Evolutionary conservation across 257 asterid species (phyloP), one percentile per base, ranked within the genome.

Genomic region (Cruciata laevipes): DNA sequence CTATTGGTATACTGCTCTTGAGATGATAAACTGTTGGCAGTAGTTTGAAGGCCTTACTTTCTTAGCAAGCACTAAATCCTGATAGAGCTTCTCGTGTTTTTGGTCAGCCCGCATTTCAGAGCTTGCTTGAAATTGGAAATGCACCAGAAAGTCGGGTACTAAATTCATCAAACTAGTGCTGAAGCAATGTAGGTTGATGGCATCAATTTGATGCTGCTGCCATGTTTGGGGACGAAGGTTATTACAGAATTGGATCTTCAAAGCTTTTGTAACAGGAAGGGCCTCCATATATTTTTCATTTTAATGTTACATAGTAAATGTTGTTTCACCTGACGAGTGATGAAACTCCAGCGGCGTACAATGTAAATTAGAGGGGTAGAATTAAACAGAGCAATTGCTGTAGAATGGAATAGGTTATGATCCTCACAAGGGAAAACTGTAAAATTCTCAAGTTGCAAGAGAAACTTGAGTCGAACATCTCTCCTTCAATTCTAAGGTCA

Each of bases 61-160:
- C 7, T 61, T 32, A 53, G 23, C 24, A 21, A 44, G 16, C 52
- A 21, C 31, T 65, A 37, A 20, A 37, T 6, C 47, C 27, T 33
- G 64, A 62, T 67, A 20, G 11, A 47, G 18, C 55, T 17, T 14
- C 60, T 61, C 14, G 31, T 64, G 65, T 69, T 38, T 66, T 63
- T 75, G 75, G 61, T 85, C 89, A 88, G 97, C 82, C 80, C 21
- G 66, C 71, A 23, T 68, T 79, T n/a, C 68, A 72, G 76, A 78
- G 79, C 73, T 71, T 79, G 56, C 88, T 88, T 20, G 86, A 77
- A 58, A 74, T 82, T 53, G 90, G 82, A 53, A 83, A 81, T 57
- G 75, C 82, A n/a, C 76, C 84, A 4, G 88, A 79, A 25, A 71
- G 75, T 23, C 76, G 80, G 32, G 84, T 90, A 35, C 23, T 86